Evolutionary conservation across 805 yeast species (phyloP).

Genomic region (Maudiozyma serrabonitensis): DNA sequence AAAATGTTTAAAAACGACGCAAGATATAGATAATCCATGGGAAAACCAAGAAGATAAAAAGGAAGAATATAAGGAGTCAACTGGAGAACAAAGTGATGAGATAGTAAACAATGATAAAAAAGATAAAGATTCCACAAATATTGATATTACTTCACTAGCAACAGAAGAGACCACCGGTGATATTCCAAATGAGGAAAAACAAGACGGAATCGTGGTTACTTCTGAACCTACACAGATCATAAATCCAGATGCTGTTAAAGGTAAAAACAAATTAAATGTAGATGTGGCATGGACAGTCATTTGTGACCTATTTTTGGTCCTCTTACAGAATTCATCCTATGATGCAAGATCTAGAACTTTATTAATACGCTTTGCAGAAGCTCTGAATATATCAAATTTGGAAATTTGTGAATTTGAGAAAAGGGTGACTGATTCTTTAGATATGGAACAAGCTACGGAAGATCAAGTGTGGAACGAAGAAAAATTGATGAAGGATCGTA

Average conservation of each 20-base stretch:
- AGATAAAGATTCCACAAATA: background rate
- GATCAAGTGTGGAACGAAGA: conserved; percentile 62
- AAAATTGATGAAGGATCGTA: conserved; percentile 58
- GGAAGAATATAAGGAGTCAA: background rate
- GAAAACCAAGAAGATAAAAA: conserved; percentile 4
- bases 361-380: conserved; percentile 56
- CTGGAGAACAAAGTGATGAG: background rate
- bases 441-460: conserved; percentile 73
- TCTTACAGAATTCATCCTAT: conserved; percentile 75
- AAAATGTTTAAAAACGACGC: conserved; percentile 45
- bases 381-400: conserved; percentile 46
- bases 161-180: background rate
- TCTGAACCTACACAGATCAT: conserved; percentile 12
- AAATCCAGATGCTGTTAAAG: conserved; percentile 28
- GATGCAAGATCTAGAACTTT: conserved; percentile 83
- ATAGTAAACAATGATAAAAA: background rate
- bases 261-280: conserved; percentile 39
- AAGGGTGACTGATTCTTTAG: conserved; percentile 81
- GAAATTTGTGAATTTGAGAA: conserved; percentile 86
- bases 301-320: conserved; percentile 77
- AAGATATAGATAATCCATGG: conserved; percentile 29
- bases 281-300: conserved; percentile 90
- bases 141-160: conserved; percentile 5
- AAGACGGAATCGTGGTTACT: conserved; percentile 4
- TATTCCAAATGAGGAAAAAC: background rate